phyloP scores from a whole-genome alignment of 2,329 filamentous ascomycete genomes.

The Aspergillus candidus region DNA sequence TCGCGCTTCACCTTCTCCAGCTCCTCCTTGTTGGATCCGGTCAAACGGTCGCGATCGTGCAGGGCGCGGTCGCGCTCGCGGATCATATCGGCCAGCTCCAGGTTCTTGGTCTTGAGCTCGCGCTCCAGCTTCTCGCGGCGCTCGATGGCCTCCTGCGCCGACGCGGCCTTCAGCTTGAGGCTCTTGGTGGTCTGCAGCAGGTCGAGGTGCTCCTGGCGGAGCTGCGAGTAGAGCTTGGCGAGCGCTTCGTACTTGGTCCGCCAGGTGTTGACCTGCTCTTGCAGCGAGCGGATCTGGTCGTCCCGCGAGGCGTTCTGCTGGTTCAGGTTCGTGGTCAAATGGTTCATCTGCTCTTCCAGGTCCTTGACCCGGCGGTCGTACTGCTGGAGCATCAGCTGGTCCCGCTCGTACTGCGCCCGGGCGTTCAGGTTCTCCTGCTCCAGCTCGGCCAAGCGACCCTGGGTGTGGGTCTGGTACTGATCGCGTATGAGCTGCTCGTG shows the following conservation, averaged over 20 bases:
- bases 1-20: constrained; percentile 91
- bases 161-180: constrained; percentile 92
- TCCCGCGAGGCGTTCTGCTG: constrained; percentile 86
- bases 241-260: constrained; percentile 92
- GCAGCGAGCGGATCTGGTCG: constrained; percentile 84
- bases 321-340: constrained; percentile 74
- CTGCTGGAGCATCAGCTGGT: constrained; percentile 93
- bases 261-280: constrained; percentile 98
- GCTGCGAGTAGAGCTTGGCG: constrained; percentile 93
- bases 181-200: constrained; percentile 93
- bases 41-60: constrained; percentile 85
- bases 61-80: constrained; percentile 88
- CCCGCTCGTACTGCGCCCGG: constrained; percentile 90
- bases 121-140: constrained; percentile 89
- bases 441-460: constrained; percentile 89
- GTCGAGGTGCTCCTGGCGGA: constrained; percentile 91
- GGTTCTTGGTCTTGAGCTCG: constrained; percentile 98
- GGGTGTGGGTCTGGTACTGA: constrained; percentile 87
- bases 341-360: constrained; percentile 76
- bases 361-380: constrained; percentile 94
- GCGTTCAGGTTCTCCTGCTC: constrained; percentile 94
- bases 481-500: constrained; percentile 85
- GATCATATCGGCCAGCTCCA: constrained; percentile 99
- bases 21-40: constrained; percentile 84
- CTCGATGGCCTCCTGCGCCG: constrained; percentile 94